Percentiles rank a stretch among this genome's conserved stretches.
Conservation (phyloP, 164 flowering plant genomes). For the Tetracentron sinense region DNA sequence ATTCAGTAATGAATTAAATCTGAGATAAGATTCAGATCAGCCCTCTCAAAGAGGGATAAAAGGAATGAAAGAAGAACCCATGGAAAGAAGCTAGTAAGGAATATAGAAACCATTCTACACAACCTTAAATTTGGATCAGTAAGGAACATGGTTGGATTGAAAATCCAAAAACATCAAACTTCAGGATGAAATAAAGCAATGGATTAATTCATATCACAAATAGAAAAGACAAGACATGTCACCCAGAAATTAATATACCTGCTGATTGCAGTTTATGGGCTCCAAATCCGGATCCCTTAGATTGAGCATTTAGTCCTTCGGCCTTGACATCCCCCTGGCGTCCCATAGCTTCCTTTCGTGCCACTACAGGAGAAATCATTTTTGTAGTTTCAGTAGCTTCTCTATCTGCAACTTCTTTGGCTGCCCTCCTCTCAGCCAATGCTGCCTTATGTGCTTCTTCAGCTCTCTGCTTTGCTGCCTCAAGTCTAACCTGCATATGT, state of each 20-base stretch:
- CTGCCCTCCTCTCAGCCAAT: constrained; percentile 54
- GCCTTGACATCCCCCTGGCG: constrained; percentile 10
- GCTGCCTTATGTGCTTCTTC: constrained; percentile 62
- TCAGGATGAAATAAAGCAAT: neutral
- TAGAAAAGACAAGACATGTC: neutral
- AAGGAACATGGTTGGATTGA: too few relatives aligned
- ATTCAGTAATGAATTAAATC: too few relatives aligned
- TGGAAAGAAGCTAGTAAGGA: too few relatives aligned
- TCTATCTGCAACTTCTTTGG: constrained; percentile 64
- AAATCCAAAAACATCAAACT: too few relatives aligned
- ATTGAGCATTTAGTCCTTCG: constrained; percentile 18
- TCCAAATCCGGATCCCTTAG: constrained; percentile 3
- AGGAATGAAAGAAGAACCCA: too few relatives aligned
- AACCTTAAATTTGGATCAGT: too few relatives aligned
- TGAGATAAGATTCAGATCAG: too few relatives aligned
- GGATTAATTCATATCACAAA: neutral
- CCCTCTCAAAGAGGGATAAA: too few relatives aligned
- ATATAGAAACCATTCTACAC: too few relatives aligned
- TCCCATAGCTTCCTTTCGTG: constrained; percentile 16
- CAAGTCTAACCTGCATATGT: constrained; percentile 43
- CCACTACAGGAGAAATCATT: constrained; percentile 17
- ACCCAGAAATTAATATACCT: constrained; percentile 27
- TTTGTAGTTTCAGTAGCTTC: constrained; percentile 32
- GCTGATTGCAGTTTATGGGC: constrained; percentile 18
- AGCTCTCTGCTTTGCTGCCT: constrained; percentile 41